Conservation (phyloP, 352 stramenopile species). For the Poterioochromonas sp. region DNA sequence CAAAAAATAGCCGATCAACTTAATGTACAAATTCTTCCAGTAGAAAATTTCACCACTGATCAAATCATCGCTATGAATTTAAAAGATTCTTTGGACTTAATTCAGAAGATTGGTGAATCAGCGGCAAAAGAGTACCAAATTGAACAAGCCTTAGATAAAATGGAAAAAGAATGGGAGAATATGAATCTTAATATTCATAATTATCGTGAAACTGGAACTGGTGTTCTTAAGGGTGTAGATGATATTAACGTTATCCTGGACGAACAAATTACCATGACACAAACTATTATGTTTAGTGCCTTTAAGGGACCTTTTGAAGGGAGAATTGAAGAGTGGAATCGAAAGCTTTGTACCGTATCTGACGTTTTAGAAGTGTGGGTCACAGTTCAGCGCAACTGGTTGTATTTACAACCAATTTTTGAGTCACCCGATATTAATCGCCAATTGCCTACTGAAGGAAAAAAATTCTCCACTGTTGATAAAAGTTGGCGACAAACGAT, state of each 20-base stretch:
- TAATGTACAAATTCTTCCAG: slow-evolving; percentile 50
- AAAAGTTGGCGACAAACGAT: slow-evolving; percentile 85
- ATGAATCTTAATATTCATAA: slow-evolving; percentile 70
- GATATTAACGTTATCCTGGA: slow-evolving; percentile 81
- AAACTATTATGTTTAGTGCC: slow-evolving; percentile 86
- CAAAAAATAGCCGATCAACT: slow-evolving; percentile 76
- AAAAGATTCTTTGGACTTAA: slow-evolving; percentile 67
- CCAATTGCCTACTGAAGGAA: slow-evolving; percentile 78
- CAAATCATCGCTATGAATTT: slow-evolving; percentile 63
- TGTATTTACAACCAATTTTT: slow-evolving; percentile 92
- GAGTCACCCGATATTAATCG: slow-evolving; percentile 89
- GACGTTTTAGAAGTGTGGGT: slow-evolving; percentile 89
- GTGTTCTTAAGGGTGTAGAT: slow-evolving; percentile 73
- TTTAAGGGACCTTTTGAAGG: slow-evolving; percentile 89
- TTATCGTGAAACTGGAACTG: slow-evolving; percentile 83
- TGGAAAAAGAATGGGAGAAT: slow-evolving; percentile 77
- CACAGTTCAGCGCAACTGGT: slow-evolving; percentile 81
- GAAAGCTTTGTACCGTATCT: slow-evolving; percentile 72
- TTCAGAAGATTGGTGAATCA: slow-evolving; percentile 61
- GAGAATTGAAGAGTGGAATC: slow-evolving; percentile 78
- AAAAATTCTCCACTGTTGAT: slow-evolving; percentile 84
- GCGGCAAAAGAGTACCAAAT: slow-evolving; percentile 80
- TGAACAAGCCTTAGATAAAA: slow-evolving; percentile 75
- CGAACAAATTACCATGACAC: slow-evolving; percentile 79
- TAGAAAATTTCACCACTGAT: slow-evolving; percentile 51